Percentiles rank a stretch among this genome's conserved stretches.
Evolutionary conservation across 2,329 filamentous ascomycete species (phyloP).

Genomic region (Nannizzia gypsea): DNA sequence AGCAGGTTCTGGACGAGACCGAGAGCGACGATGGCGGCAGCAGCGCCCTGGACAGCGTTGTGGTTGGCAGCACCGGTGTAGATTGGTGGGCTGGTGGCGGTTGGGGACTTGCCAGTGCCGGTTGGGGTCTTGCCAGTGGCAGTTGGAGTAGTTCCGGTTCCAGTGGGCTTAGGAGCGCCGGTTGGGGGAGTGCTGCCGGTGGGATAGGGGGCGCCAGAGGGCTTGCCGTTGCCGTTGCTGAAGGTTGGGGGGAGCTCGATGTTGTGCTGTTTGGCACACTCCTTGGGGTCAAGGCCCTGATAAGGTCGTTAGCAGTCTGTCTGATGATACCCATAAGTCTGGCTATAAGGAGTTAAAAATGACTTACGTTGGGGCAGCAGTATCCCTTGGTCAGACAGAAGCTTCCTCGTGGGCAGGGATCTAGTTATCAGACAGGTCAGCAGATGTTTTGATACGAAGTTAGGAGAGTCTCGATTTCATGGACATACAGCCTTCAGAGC

Average conservation of each 20-base stretch:
- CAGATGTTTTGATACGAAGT: not conserved
- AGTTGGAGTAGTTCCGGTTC: not conserved
- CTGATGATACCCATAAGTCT: no score
- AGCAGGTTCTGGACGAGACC: constrained; percentile 6
- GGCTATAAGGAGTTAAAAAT: not conserved
- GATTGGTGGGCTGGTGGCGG: constrained; percentile 6
- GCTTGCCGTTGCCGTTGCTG: not conserved
- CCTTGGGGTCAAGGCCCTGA: constrained; percentile 10
- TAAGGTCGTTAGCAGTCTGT: not conserved
- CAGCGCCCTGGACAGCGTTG: constrained; percentile 7
- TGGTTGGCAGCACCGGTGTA: constrained; percentile 9
- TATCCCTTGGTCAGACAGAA: constrained; percentile 14
- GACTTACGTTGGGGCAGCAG: constrained; percentile 15
- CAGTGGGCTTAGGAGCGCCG: not conserved
- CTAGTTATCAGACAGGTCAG: constrained; percentile 8
- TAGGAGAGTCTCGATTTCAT: not conserved
- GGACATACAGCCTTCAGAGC: constrained; percentile 16
- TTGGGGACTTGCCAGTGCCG: not conserved
- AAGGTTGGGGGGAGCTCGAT: not conserved
- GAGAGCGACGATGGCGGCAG: constrained; percentile 10
- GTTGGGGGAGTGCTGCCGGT: not conserved
- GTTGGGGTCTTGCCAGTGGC: not conserved
- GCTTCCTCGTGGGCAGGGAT: constrained; percentile 13
- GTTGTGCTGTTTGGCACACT: constrained; percentile 12
- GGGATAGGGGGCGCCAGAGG: not conserved